A percentile compares a stretch with the other conserved stretches of the same genome.
Conservation (phyloP, 257 asterid species). For the Solanum virginianum region DNA sequence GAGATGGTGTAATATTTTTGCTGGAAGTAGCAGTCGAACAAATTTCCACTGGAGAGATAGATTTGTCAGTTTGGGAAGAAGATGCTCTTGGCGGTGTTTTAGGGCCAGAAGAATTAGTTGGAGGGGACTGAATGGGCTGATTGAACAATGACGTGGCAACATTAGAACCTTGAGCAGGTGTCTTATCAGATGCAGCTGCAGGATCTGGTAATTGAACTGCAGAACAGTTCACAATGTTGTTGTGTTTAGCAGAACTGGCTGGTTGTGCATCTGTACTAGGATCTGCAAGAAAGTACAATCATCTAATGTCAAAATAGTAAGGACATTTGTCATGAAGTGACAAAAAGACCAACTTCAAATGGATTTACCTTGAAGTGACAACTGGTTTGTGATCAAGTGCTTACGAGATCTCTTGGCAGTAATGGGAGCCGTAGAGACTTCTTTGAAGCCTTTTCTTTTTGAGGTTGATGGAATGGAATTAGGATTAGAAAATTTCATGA, state of each 20-base stretch:
- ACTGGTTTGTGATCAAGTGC: conserved; percentile 8
- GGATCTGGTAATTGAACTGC: conserved; percentile 18
- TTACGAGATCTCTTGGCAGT: conserved; percentile 46
- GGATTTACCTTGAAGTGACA: conserved; percentile 36
- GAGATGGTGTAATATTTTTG: conserved; percentile 33
- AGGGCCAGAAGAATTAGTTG: conserved; percentile 51
- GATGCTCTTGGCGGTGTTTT: conserved; percentile 69
- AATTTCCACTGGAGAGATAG: conserved; percentile 34
- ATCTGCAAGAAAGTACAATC: conserved; percentile 18
- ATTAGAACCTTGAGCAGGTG: conserved; percentile 44
- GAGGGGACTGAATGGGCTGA: conserved; percentile 47
- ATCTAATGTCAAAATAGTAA: not conserved
- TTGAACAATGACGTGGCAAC: conserved; percentile 74
- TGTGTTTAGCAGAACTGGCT: conserved; percentile 17
- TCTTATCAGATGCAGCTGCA: conserved; percentile 7
- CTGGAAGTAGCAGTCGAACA: conserved; percentile 41
- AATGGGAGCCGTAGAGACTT: conserved; percentile 14
- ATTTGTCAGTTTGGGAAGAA: conserved; percentile 52
- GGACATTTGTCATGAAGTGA: not conserved
- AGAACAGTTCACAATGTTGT: not conserved
- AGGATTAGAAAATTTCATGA: conserved; percentile 30
- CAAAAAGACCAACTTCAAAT: not conserved
- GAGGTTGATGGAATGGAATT: conserved; percentile 13
- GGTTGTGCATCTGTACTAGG: conserved; percentile 14
- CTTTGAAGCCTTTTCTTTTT: conserved; percentile 48